phyloP scores from a whole-genome alignment of 495 filamentous ascomycete species.

The Hypoxylon intermedium region DNA sequence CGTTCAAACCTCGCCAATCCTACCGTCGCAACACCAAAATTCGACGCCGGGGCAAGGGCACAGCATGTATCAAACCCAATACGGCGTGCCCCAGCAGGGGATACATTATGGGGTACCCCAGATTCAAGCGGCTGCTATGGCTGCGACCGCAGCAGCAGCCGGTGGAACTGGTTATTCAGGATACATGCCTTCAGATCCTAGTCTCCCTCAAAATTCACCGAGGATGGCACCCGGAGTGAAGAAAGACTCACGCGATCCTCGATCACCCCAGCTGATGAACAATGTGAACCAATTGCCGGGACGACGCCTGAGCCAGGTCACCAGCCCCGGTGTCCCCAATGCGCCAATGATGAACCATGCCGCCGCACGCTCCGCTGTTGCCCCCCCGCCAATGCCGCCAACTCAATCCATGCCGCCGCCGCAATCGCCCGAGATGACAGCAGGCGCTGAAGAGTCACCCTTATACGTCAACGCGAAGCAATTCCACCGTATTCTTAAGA shows the following conservation, averaged over 20 bases:
- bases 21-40: slow-evolving; percentile 65
- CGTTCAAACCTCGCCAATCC: slow-evolving; percentile 66
- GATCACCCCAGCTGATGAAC: slow-evolving; percentile 68
- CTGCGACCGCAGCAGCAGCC: slow-evolving; percentile 71
- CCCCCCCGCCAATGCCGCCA: slow-evolving; percentile 54
- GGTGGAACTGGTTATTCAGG: slow-evolving; percentile 61
- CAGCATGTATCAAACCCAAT: slow-evolving; percentile 65
- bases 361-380: slow-evolving; percentile 49
- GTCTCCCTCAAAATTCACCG: slow-evolving; percentile 65
- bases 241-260: slow-evolving; percentile 65
- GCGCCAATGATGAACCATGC: slow-evolving; percentile 65
- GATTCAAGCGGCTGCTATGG: slow-evolving; percentile 72
- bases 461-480: slow-evolving; percentile 99
- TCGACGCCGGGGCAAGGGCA: slow-evolving; percentile 61
- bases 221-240: slow-evolving; percentile 60
- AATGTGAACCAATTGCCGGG: slow-evolving; percentile 53
- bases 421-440: slow-evolving; percentile 81
- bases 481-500: slow-evolving; percentile 95
- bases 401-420: slow-evolving; percentile 65
- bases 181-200: slow-evolving; percentile 63
- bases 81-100: slow-evolving; percentile 61
- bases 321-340: slow-evolving; percentile 66
- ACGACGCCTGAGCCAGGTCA: slow-evolving; percentile 68
- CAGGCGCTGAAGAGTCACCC: slow-evolving; percentile 88
- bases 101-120: slow-evolving; percentile 68